Evolutionary conservation across 768 basidiomycete genomes (phyloP).

Genomic region (Serendipita sp.): DNA sequence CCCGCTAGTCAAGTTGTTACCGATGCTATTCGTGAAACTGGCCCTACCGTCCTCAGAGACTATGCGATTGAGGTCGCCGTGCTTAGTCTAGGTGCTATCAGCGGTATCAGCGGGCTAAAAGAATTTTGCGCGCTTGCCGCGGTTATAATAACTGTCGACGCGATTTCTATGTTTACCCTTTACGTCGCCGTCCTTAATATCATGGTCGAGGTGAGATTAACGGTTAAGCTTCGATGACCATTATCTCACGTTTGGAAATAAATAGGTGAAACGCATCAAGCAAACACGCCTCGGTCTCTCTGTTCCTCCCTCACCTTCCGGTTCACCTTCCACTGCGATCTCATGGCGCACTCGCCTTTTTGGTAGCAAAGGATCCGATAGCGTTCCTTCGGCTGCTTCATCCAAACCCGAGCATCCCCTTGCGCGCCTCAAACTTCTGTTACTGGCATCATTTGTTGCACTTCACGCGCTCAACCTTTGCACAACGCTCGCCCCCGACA

Average conservation of each 20-base stretch:
- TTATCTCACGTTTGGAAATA: neutral
- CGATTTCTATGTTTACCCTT: slow-evolving; percentile 77
- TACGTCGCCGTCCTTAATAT: slow-evolving; percentile 78
- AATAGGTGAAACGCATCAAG: slow-evolving; percentile 29
- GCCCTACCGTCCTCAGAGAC: slow-evolving; percentile 75
- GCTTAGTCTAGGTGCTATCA: slow-evolving; percentile 70
- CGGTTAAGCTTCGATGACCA: neutral
- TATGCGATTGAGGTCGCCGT: slow-evolving; percentile 88
- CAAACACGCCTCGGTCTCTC: slow-evolving; percentile 19
- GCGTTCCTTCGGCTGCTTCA: slow-evolving; percentile 6
- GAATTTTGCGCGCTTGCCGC: slow-evolving; percentile 95
- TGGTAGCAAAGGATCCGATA: slow-evolving; percentile 14
- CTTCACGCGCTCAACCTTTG: slow-evolving; percentile 87
- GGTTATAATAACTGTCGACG: slow-evolving; percentile 73
- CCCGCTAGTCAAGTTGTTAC: slow-evolving; percentile 65
- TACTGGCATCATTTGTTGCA: slow-evolving; percentile 80
- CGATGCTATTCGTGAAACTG: slow-evolving; percentile 64
- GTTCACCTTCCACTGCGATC: slow-evolving; percentile 36
- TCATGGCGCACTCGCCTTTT: slow-evolving; percentile 23
- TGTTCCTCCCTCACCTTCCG: slow-evolving; percentile 21
- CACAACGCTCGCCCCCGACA: slow-evolving; percentile 69
- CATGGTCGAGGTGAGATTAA: slow-evolving; percentile 69
- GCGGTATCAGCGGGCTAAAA: slow-evolving; percentile 70
- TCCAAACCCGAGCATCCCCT: slow-evolving; percentile 52
- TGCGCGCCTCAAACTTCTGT: slow-evolving; percentile 71